phyloP scores from a whole-genome alignment of 805 yeast species.

The Myxozyma neotropica region DNA sequence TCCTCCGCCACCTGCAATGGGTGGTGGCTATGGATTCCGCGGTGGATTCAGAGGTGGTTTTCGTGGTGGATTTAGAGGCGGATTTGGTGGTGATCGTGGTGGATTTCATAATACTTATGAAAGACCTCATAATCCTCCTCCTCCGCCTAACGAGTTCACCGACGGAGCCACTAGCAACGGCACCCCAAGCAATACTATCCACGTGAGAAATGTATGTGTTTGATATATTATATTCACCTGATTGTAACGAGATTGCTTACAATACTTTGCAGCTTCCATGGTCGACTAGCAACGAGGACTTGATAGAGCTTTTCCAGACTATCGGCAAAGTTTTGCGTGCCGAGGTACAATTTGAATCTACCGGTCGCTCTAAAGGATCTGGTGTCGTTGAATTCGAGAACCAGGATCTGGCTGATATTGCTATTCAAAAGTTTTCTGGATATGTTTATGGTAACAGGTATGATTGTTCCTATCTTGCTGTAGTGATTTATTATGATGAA shows the following conservation, averaged over 20 bases:
- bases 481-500: too few relatives aligned
- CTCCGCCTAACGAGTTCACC: conserved; percentile 54
- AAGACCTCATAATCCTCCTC: conserved; percentile 11
- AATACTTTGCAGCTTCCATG: conserved; percentile 60
- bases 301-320: conserved; percentile 81
- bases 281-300: conserved; percentile 83
- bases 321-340: conserved; percentile 76
- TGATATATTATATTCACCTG: background rate
- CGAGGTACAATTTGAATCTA: conserved; percentile 64
- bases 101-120: background rate
- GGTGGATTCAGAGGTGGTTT: conserved; percentile 19
- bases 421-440: conserved; percentile 72
- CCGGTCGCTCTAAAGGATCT: conserved; percentile 73
- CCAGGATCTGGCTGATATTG: conserved; percentile 68
- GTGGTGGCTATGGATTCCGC: conserved; percentile 10
- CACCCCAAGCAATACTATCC: conserved; percentile 61
- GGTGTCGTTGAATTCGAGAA: conserved; percentile 82
- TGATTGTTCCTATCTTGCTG: background rate
- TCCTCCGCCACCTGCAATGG: background rate
- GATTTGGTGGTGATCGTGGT: conserved; percentile 9
- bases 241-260: background rate
- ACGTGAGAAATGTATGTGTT: conserved; percentile 56
- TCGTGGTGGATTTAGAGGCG: conserved; percentile 13
- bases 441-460: conserved; percentile 77
- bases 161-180: conserved; percentile 66